These are phyloP conservation scores for Capsicum baccatum DNA, from an alignment of 257 asterid species.

Conservation along the genomic window DNA sequence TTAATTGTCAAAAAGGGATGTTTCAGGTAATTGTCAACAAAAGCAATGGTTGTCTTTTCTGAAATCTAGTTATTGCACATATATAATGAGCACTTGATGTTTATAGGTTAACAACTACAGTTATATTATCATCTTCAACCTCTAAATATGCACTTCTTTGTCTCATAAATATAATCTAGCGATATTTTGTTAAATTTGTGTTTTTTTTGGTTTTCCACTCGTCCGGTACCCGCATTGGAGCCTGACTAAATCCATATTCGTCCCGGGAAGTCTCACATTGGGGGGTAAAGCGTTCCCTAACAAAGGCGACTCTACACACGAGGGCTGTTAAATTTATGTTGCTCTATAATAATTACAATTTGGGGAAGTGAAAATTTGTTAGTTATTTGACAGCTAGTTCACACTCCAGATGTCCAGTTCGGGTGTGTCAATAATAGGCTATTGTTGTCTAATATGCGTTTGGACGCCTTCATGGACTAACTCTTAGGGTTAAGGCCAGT, in stretches of 20 bases:
- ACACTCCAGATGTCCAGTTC: conserved; percentile 1
- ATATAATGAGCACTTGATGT: background rate
- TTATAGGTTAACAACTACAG: conserved; percentile 12
- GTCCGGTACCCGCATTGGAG: too few relatives aligned
- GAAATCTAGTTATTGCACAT: conserved; percentile 15
- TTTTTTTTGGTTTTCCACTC: too few relatives aligned
- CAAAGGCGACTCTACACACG: too few relatives aligned
- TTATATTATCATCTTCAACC: conserved; percentile 5
- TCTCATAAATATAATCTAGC: background rate
- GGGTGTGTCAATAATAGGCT: background rate
- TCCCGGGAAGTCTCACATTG: too few relatives aligned
- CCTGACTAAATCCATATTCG: too few relatives aligned
- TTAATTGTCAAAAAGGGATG: conserved; percentile 2
- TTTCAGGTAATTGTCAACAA: conserved; percentile 5
- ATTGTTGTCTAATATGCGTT: background rate
- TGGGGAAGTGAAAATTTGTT: conserved; percentile 12
- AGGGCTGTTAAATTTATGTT: background rate
- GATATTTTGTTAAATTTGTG: background rate
- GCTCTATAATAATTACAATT: background rate
- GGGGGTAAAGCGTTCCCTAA: too few relatives aligned
- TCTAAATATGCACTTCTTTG: background rate
- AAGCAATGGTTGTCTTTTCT: background rate
- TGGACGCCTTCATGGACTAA: background rate
- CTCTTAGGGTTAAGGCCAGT: background rate
- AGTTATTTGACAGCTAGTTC: background rate